Evolutionary conservation across 1,284 basidiomycete species (phyloP), one percentile per base, ranked within the genome.

Genomic region (Waitea zeae): DNA sequence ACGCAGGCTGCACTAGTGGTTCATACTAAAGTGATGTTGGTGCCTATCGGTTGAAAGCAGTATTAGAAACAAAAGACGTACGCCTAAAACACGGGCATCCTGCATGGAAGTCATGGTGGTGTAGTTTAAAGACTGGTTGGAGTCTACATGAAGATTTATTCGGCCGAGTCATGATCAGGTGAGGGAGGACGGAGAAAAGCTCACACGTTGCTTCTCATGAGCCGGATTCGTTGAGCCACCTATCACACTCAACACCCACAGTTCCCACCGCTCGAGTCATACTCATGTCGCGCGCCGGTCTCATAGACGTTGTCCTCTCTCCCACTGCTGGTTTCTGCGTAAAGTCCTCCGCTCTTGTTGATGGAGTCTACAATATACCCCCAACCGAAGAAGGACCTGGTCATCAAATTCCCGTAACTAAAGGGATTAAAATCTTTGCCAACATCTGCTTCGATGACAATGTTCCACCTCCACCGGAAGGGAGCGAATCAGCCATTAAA

Each of bases 21-120:
- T 95, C 89, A 54, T 93, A 93, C 24, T 26, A n/a, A n/a, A n/a
- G n/a, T n/a, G n/a, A n/a, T n/a, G n/a, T 82, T 86, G 50, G n/a
- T 26, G 13, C 31, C 20, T n/a, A n/a, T n/a, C n/a, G n/a, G n/a
- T n/a, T n/a, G n/a, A 20, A 9, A 13, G 30, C 17, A 35, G 34
- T 28, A 17, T 31, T 27, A 28, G 22, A 39, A 36, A 36, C 20
- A 35, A 31, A 36, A 31, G 35, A 38, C 28, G 28, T 30, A 20
- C 17, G 13, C 13, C 33, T n/a, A 34, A 14, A 19, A 33, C 28
- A 38, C 34, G 32, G 36, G 32, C 22, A 26, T 30, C 17, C 24
- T 37, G 37, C 37, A 37, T 29, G 12, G 35, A 15, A 24, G 31
- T 36, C 33, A 36, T 36, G 31, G 33, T 31, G 32, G 35, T 22